These are phyloP conservation scores for Asterochloris sp. DNA, from an alignment of 139 green algal genomes.

Conservation along the genomic window DNA sequence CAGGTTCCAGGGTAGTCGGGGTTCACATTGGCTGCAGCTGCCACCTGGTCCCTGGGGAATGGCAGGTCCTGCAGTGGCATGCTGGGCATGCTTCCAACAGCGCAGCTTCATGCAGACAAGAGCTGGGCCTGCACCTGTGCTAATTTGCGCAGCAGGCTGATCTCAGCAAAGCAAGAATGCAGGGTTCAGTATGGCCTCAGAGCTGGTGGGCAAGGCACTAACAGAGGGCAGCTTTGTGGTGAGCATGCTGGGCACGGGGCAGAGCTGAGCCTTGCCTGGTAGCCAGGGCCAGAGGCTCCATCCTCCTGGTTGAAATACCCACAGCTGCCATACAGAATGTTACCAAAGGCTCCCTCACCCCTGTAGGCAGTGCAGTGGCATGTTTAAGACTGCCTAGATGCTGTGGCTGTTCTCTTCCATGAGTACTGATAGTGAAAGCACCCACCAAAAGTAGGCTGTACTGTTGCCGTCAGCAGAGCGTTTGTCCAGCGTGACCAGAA, in stretches of 20 bases:
- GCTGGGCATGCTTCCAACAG: neutral
- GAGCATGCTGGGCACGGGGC: no score
- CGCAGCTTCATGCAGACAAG: no score
- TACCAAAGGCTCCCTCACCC: constrained; percentile 14
- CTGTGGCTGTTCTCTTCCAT: neutral
- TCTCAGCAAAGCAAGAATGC: no score
- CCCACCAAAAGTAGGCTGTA: neutral
- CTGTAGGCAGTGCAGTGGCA: neutral
- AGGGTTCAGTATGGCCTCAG: no score
- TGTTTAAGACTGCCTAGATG: neutral
- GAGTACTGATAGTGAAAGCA: neutral
- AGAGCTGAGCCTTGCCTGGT: neutral
- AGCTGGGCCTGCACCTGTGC: no score
- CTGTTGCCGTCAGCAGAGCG: neutral
- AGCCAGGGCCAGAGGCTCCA: neutral
- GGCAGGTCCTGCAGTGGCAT: constrained; percentile 6
- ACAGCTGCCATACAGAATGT: constrained; percentile 24
- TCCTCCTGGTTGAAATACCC: constrained; percentile 2
- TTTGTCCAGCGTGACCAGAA: neutral
- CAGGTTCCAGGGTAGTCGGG: constrained; percentile 40
- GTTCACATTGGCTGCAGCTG: constrained; percentile 25
- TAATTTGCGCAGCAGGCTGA: no score
- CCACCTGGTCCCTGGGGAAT: constrained; percentile 13
- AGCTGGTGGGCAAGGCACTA: no score
- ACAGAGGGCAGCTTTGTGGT: no score